Evolutionary conservation across 495 filamentous ascomycete species (phyloP).

Genomic region (Lasiosphaeria ovina): DNA sequence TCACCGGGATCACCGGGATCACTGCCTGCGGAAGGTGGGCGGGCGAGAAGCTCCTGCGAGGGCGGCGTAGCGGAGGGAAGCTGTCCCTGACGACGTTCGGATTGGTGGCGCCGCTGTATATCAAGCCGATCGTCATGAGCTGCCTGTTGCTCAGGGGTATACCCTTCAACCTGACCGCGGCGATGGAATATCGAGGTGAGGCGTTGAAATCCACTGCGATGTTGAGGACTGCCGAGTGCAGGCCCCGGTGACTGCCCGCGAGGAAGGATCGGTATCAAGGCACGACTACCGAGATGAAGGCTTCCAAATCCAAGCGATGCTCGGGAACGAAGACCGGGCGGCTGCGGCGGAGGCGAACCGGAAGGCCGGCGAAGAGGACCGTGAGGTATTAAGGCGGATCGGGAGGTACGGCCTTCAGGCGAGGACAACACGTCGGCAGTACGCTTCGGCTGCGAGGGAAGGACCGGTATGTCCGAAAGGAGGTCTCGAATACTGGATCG

Average conservation of each 20-base stretch:
- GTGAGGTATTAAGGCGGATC: no score
- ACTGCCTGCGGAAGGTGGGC: no score
- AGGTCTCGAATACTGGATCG: neutral
- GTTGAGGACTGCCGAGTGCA: neutral
- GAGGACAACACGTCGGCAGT: no score
- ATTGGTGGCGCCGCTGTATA: neutral
- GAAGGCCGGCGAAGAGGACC: no score
- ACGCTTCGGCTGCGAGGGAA: neutral
- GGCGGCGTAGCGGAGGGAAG: neutral
- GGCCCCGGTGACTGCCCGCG: no score
- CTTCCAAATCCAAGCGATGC: no score
- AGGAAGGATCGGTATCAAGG: neutral
- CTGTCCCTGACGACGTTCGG: neutral
- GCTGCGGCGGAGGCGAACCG: no score
- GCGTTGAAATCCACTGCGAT: neutral
- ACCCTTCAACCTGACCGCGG: neutral
- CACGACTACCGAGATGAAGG: neutral
- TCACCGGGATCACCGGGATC: neutral
- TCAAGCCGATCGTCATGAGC: neutral
- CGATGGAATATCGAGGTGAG: neutral
- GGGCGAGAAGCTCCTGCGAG: neutral
- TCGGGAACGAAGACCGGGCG: no score
- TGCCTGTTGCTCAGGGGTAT: neutral
- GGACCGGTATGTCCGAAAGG: neutral
- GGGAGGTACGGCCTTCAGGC: no score